Percentiles rank a stretch among this genome's conserved stretches.
Conservation (phyloP, 371 early-diverging fungal genomes). For the Mycotypha africana region DNA sequence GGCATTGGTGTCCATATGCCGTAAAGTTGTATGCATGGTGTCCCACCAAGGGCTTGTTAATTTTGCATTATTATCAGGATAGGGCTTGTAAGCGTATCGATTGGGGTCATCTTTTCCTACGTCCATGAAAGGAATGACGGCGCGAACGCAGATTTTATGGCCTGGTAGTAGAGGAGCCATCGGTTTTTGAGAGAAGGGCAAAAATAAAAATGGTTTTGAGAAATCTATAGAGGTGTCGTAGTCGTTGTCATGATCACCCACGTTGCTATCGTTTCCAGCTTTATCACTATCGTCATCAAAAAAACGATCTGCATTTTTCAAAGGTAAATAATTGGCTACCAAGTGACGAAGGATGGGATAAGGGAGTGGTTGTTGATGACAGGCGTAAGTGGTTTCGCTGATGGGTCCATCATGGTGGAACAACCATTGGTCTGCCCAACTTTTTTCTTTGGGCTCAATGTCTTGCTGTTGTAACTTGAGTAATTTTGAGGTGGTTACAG, state of each 20-base stretch:
- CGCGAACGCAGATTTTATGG: constrained; percentile 17
- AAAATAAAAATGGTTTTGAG: constrained; percentile 7
- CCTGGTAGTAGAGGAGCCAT: constrained; percentile 2
- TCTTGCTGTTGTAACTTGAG: background rate
- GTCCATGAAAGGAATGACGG: constrained; percentile 17
- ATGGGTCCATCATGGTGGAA: too few relatives aligned
- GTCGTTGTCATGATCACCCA: background rate
- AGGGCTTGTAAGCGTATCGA: constrained; percentile 19
- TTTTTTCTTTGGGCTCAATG: background rate
- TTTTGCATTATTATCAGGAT: constrained; percentile 6
- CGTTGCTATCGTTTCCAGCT: too few relatives aligned
- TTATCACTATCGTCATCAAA: too few relatives aligned
- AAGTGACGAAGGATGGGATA: constrained; percentile 20
- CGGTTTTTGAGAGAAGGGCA: constrained; percentile 8
- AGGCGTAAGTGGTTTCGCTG: constrained; percentile 1
- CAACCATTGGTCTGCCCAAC: constrained; percentile 11
- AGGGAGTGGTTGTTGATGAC: constrained; percentile 15
- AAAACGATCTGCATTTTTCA: constrained; percentile 7
- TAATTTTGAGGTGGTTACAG: too few relatives aligned
- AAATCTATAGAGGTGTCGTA: background rate
- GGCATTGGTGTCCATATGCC: constrained; percentile 13
- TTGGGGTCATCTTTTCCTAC: background rate
- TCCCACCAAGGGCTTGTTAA: constrained; percentile 35
- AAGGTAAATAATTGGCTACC: constrained; percentile 8
- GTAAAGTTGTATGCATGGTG: constrained; percentile 9